Evolutionary conservation across 106 monocot species (phyloP).

Genomic region (Dactylorhiza incarnata): DNA sequence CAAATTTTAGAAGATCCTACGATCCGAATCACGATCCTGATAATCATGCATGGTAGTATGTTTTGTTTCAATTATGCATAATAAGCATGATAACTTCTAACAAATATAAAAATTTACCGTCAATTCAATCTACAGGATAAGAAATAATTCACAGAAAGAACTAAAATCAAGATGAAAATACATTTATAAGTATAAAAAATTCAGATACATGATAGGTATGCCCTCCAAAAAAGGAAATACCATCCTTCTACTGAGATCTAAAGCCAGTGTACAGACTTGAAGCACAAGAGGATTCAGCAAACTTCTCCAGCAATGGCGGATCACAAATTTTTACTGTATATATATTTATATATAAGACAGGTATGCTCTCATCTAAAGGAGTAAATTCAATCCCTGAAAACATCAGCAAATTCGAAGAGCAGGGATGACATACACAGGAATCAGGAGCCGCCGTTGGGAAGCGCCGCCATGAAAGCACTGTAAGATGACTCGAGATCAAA

Average conservation of each 20-base stretch:
- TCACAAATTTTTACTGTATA: not conserved
- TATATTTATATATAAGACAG: not conserved
- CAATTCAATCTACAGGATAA: too few relatives aligned
- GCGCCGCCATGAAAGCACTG: constrained; percentile 70
- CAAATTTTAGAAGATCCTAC: too few relatives aligned
- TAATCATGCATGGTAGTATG: too few relatives aligned
- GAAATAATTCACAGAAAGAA: too few relatives aligned
- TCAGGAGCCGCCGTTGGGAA: constrained; percentile 36
- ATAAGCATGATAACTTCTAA: too few relatives aligned
- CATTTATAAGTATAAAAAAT: too few relatives aligned
- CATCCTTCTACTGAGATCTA: not conserved
- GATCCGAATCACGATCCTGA: too few relatives aligned
- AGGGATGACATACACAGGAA: not conserved
- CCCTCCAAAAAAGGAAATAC: not conserved
- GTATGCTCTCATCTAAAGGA: not conserved
- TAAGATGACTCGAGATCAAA: constrained; percentile 89
- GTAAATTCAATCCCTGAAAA: not conserved
- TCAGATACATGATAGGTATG: not conserved
- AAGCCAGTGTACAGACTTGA: not conserved
- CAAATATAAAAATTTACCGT: too few relatives aligned
- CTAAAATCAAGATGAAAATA: too few relatives aligned
- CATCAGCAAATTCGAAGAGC: not conserved
- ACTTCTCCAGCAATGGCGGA: not conserved
- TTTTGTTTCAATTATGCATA: too few relatives aligned
- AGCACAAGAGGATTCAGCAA: not conserved